phyloP scores from a whole-genome alignment of 768 basidiomycete genomes.

The Auricularia sp. region DNA sequence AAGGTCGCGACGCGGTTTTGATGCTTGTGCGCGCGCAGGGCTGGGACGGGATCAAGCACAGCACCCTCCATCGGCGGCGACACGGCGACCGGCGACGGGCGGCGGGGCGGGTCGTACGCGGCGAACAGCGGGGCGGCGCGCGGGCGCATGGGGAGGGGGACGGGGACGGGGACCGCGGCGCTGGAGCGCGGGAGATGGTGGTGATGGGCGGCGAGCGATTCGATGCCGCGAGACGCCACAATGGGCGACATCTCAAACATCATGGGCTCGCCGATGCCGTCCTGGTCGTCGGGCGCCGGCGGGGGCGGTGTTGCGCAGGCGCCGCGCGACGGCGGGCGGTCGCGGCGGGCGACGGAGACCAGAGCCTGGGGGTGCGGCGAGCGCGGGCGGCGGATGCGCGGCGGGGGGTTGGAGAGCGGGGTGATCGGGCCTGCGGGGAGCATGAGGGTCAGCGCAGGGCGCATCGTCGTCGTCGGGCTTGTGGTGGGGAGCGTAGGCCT shows the following conservation, averaged over 20 bases:
- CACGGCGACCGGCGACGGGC: background rate
- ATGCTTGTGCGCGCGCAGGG: background rate
- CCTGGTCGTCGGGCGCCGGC: background rate
- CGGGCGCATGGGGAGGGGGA: background rate
- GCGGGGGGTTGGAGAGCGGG: background rate
- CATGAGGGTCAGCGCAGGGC: background rate
- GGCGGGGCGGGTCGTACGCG: background rate
- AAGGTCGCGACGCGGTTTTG: background rate
- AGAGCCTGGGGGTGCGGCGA: background rate
- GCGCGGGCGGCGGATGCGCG: background rate
- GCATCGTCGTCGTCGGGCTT: background rate
- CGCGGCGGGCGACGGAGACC: background rate
- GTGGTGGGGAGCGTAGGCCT: too few species aligned
- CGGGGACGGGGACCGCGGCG: background rate
- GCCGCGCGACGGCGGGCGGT: background rate
- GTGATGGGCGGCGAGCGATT: background rate
- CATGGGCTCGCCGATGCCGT: background rate
- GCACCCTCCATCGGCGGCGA: background rate
- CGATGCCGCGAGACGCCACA: background rate
- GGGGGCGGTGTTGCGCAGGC: background rate
- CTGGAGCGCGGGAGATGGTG: too few species aligned
- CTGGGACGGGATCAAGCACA: background rate
- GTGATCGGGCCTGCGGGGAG: background rate
- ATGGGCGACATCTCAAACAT: slow-evolving; percentile 1
- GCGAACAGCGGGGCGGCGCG: background rate